Evolutionary conservation across 345 rosid species (phyloP).

Genomic region (Eucalyptus coolabah): DNA sequence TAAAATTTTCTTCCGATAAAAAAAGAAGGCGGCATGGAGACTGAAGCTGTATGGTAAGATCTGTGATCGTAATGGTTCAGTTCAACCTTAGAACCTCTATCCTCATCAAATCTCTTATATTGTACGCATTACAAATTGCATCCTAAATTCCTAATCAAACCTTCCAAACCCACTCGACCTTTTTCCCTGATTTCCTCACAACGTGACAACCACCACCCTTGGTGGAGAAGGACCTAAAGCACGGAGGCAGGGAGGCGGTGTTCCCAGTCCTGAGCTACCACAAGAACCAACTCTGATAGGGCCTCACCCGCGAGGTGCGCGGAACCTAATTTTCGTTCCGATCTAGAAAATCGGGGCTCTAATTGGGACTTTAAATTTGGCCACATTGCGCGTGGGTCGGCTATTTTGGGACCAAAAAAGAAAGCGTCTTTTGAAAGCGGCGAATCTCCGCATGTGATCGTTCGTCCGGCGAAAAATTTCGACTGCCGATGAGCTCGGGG

Average conservation of each 20-base stretch:
- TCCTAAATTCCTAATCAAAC: neutral
- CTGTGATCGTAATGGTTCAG: neutral
- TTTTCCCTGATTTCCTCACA: neutral
- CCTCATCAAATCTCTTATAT: neutral
- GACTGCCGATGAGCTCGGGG: neutral
- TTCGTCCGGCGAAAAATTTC: neutral
- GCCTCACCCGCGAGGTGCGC: neutral
- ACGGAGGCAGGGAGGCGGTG: neutral
- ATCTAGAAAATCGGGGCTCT: neutral
- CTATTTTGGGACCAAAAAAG: neutral
- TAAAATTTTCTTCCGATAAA: too few relatives aligned
- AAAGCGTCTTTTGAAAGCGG: neutral
- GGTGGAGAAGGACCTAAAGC: neutral
- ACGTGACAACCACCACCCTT: neutral
- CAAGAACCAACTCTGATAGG: neutral
- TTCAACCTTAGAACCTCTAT: neutral
- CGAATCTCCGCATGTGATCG: neutral
- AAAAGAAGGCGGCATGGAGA: neutral
- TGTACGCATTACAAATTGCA: neutral
- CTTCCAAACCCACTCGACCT: neutral
- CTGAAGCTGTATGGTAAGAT: neutral
- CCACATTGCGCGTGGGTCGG: neutral
- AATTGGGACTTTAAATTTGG: neutral
- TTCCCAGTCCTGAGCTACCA: neutral
- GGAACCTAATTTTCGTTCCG: neutral